Evolutionary conservation across 495 filamentous ascomycete species (phyloP), one percentile per base, ranked within the genome.

Genomic region (Penicillium goetzii): DNA sequence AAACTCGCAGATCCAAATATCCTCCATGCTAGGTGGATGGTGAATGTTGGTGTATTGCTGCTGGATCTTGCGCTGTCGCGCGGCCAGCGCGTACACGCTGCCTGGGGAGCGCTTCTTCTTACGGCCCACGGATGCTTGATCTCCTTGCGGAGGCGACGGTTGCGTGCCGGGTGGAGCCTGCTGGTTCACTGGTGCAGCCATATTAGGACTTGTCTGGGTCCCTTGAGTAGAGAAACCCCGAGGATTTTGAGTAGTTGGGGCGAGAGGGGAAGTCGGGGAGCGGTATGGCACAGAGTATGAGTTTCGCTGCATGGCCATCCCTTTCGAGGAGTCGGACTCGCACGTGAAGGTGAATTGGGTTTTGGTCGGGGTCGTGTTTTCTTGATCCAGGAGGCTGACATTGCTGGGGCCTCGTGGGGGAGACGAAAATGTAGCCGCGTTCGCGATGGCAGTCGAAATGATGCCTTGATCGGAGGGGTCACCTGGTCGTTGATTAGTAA

Each of bases 1-100:
- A 72, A 96, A 93, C 65, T 95, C 92, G 76, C 95, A 99, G 52
- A 97, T 92, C 92, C 93, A 98, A 28, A 91, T 85, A 63, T 96
- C 92, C 63, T 93, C 89, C 34, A 83, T 74, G 30, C 83, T 84
- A 0, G 89, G 89, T 6, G 89, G 89, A 65, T 95, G 88, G 62
- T 90, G 90, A 63, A 84, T 87, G 67, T 96, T 96, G 54, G 85
- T 78, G 60, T 88, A 87, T 67, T 90, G 85, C 66, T 91, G 89
- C 58, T 89, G 85, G 2, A 88, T 77, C 59, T 88, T 87, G 19
- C 90, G 87, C 60, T 89, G 83, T 2, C 87, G 84, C 38, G 88
- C 89, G 21, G 89, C 87, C 56, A 86, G 67, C 7, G 83, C 81
- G 70, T 89, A 90, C 2, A 73, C 84, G 78, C 83, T 88, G 45